Conservation (phyloP, 495 filamentous ascomycete species). For the Terfezia boudieri region DNA sequence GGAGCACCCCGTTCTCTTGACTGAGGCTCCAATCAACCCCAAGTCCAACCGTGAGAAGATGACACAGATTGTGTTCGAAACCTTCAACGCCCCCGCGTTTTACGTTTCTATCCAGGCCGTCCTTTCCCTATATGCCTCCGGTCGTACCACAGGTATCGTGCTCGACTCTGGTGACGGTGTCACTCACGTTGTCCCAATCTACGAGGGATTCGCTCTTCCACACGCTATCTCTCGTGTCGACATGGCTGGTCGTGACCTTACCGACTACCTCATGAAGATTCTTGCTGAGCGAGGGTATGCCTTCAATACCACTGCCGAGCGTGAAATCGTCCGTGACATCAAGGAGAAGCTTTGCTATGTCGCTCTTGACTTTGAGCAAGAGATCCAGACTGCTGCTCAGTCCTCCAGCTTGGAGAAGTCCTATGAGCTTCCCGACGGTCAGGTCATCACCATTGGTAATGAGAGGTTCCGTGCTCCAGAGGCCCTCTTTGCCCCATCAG, state of each 20-base stretch:
- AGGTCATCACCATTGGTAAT: conserved; percentile 96
- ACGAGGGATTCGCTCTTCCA: conserved; percentile 92
- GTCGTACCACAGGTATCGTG: conserved; percentile 88
- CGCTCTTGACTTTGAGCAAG: conserved; percentile 91
- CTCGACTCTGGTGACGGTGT: conserved; percentile 92
- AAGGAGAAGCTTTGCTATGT: conserved; percentile 92
- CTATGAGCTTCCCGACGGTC: conserved; percentile 97
- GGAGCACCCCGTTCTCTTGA: conserved; percentile 94
- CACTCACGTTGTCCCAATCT: conserved; percentile 91
- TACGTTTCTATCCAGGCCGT: conserved; percentile 96
- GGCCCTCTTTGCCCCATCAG: conserved; percentile 91
- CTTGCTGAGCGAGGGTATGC: conserved; percentile 83
- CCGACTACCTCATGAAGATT: conserved; percentile 78
- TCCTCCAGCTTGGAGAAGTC: conserved; percentile 97
- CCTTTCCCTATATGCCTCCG: conserved; percentile 85
- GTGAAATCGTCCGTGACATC: conserved; percentile 88
- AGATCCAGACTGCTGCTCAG: conserved; percentile 98
- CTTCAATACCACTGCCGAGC: conserved; percentile 94
- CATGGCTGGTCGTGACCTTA: conserved; percentile 94
- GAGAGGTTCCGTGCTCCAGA: conserved; percentile 92
- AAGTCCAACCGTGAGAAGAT: conserved; percentile 89
- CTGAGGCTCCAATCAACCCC: conserved; percentile 90
- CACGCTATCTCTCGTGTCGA: conserved; percentile 88
- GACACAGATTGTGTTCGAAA: conserved; percentile 95
- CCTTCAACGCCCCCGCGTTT: conserved; percentile 90